A percentile compares a stretch with the other conserved stretches of the same genome.
Evolutionary conservation across 345 rosid species (phyloP).

Genomic region (Hibiscus tridactylites): DNA sequence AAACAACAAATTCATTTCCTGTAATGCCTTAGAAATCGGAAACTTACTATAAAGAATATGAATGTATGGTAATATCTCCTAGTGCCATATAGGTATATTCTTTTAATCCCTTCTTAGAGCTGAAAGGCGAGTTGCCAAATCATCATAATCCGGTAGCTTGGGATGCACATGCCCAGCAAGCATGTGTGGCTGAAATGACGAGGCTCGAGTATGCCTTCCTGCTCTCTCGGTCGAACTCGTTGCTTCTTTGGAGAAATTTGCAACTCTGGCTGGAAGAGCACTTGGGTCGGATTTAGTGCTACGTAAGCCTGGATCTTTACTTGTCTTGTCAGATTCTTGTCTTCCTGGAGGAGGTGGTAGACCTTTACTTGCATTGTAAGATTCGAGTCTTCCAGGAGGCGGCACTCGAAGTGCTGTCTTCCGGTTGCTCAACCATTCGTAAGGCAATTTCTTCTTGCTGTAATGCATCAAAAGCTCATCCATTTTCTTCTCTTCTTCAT

Average conservation of each 20-base stretch:
- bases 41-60: neutral
- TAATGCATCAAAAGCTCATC: slow-evolving; percentile 34
- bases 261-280: slow-evolving; percentile 18
- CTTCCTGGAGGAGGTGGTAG: too few species aligned
- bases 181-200: slow-evolving; percentile 26
- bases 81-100: neutral
- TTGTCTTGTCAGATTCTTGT: neutral
- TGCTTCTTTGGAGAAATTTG: slow-evolving; percentile 10
- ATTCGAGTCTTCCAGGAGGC: slow-evolving; percentile 11
- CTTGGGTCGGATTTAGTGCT: slow-evolving; percentile 20
- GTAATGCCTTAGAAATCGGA: neutral
- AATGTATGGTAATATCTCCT: neutral
- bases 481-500: slow-evolving; percentile 26
- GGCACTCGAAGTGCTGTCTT: slow-evolving; percentile 11
- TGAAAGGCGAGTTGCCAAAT: slow-evolving; percentile 38
- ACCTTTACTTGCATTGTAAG: neutral
- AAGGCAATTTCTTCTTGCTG: slow-evolving; percentile 25
- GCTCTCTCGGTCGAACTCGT: neutral
- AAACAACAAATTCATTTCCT: slow-evolving; percentile 2
- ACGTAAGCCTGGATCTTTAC: neutral
- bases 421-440: slow-evolving; percentile 5
- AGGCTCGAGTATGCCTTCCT: slow-evolving; percentile 23
- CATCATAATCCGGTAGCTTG: slow-evolving; percentile 50
- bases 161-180: slow-evolving; percentile 38
- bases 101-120: slow-evolving; percentile 26